Evolutionary conservation across 2,329 filamentous ascomycete species (phyloP).

Genomic region (Aspergillus hortae): DNA sequence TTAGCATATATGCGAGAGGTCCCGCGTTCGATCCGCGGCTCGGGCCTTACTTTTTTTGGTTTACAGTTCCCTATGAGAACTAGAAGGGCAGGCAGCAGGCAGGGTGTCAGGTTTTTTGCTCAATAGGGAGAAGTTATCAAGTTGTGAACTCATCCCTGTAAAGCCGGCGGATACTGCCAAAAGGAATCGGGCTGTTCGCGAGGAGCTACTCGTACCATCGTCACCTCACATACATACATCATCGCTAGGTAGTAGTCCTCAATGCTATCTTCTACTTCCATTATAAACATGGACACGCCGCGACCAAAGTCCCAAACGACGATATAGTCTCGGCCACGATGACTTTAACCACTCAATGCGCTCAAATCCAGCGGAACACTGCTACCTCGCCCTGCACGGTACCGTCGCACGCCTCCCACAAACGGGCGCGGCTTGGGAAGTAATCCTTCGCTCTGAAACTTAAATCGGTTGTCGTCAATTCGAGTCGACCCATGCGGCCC

Average conservation of each 20-base stretch:
- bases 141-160: too few relatives aligned
- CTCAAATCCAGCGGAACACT: conserved; percentile 86
- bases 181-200: too few relatives aligned
- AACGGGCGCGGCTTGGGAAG: conserved; percentile 85
- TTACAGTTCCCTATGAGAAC: neutral
- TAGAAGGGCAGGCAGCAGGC: too few relatives aligned
- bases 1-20: conserved; percentile 24
- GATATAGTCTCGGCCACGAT: neutral
- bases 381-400: conserved; percentile 86
- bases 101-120: too few relatives aligned
- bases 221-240: too few relatives aligned
- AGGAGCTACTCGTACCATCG: too few relatives aligned
- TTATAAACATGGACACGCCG: neutral
- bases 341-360: conserved; percentile 28
- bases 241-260: too few relatives aligned
- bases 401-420: conserved; percentile 68
- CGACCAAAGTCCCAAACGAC: neutral
- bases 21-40: conserved; percentile 22
- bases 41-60: conserved; percentile 9
- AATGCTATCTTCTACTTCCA: too few relatives aligned
- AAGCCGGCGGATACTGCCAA: too few relatives aligned
- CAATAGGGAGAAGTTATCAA: too few relatives aligned
- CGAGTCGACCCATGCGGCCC: conserved; percentile 39
- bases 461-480: conserved; percentile 78
- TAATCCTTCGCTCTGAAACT: conserved; percentile 76